Evolutionary conservation across 768 basidiomycete species (phyloP), one percentile per base, ranked within the genome.

Genomic region (Auricularia sp.): DNA sequence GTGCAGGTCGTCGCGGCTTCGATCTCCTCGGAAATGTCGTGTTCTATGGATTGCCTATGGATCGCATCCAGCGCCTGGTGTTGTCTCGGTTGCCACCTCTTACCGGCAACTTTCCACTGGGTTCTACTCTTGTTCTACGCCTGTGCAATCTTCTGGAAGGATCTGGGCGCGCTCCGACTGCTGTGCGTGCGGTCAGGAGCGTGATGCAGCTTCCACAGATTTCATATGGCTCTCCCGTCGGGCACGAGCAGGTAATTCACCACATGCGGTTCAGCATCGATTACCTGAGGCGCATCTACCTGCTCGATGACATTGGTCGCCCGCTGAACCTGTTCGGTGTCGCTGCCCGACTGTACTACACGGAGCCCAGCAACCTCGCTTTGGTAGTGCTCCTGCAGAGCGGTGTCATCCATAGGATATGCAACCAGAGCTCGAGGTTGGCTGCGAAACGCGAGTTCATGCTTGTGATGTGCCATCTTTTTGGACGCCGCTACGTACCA

Each of bases 221-320:
- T 66, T 82, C 80, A 66, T 82, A 87, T 67, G 75, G 78, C 44
- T 86, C 85, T 1, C 76, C 82, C 3, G 76, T 80, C 8, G 85
- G 85, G 7, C 78, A 74, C 65, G 75, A 82, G 8, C 85, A 89
- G 68, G 73, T 88, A 16, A 70, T 85, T 24, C 86, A 89, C 68
- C 86, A 87, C 68, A 70, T 88, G 16, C 78, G 87, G 29, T 90
- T 90, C 76, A 82, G 81, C 65, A 84, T 90, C 61, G 89, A 90
- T 66, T 89, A 87, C 67, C 79, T 90, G 10, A 80, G 85, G 44
- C 82, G 85, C 4, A 73, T 80, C 4, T 76, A 81, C 47, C 76
- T 90, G 18, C 72, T 89, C 51, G 80, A 83, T 63, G 74, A 73
- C 42, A 70, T 73, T 18, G 89, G 88, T 18, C 79, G 76, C 51